phyloP scores from a whole-genome alignment of 139 green algal genomes.

The Tetraselmis chui region DNA sequence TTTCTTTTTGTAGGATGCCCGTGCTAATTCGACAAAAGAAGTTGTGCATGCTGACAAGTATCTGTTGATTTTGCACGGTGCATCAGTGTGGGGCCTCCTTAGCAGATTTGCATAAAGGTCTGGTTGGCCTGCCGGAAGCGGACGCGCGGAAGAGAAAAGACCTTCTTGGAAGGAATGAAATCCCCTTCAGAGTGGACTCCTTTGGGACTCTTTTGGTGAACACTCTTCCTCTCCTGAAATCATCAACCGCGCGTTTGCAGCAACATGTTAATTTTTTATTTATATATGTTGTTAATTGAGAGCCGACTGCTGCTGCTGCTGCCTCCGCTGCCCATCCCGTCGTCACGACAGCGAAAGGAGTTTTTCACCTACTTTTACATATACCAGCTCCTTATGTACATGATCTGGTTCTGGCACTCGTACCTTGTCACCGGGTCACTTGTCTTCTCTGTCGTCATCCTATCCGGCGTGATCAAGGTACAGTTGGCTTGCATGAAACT shows the following conservation, averaged over 20 bases:
- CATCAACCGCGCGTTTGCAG: too few relatives aligned
- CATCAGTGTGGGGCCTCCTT: neutral
- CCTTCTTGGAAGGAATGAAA: neutral
- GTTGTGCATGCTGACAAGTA: too few relatives aligned
- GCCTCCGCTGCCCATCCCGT: neutral
- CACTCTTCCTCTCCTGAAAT: too few relatives aligned
- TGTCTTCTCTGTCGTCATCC: neutral
- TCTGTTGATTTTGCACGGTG: too few relatives aligned
- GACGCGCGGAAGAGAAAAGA: neutral
- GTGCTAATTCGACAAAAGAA: too few relatives aligned
- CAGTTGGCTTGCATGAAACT: too few relatives aligned
- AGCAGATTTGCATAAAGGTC: neutral
- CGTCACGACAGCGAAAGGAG: neutral
- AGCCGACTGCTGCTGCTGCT: too few relatives aligned
- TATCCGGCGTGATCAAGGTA: neutral
- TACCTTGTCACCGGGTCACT: constrained; percentile 6
- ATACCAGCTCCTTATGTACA: constrained; percentile 23
- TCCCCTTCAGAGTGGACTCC: neutral
- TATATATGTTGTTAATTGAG: too few relatives aligned
- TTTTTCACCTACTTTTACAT: constrained; percentile 17
- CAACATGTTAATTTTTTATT: too few relatives aligned
- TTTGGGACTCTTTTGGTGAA: neutral
- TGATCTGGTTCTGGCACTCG: constrained; percentile 15
- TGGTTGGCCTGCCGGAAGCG: neutral
- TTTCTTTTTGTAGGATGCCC: too few relatives aligned